Evolutionary conservation across 345 rosid species (phyloP).

Genomic region (Toxicodendron radicans): DNA sequence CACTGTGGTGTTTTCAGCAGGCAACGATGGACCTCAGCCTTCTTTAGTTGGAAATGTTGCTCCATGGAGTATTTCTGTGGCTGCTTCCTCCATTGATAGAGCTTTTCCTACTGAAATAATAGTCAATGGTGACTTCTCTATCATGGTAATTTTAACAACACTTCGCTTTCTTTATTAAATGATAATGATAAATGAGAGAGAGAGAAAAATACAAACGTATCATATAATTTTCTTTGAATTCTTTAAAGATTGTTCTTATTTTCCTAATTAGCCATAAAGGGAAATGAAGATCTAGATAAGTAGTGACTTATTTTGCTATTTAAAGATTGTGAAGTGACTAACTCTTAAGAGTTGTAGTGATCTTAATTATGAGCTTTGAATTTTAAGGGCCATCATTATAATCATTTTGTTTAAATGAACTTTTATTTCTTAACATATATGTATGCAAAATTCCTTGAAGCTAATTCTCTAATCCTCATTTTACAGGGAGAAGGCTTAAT

Average conservation of each 20-base stretch:
- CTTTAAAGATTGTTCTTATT: background rate
- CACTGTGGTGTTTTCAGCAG: slow-evolving; percentile 57
- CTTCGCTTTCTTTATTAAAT: too few relatives aligned
- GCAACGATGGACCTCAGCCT: slow-evolving; percentile 51
- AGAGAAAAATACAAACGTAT: too few relatives aligned
- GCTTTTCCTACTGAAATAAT: slow-evolving; percentile 42
- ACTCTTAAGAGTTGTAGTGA: background rate
- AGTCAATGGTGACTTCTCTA: slow-evolving; percentile 31
- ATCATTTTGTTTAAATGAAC: background rate
- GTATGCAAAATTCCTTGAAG: background rate
- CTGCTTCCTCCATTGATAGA: slow-evolving; percentile 61
- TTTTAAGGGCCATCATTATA: background rate
- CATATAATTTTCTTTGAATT: background rate
- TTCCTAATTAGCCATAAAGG: background rate
- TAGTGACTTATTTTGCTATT: background rate
- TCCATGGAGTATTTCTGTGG: slow-evolving; percentile 62
- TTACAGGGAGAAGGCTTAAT: slow-evolving; percentile 64
- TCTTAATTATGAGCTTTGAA: background rate
- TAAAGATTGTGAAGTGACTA: background rate
- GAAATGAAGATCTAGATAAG: background rate
- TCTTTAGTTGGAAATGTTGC: slow-evolving; percentile 48
- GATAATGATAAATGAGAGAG: too few relatives aligned
- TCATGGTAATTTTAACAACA: slow-evolving; percentile 36
- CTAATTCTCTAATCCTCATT: background rate
- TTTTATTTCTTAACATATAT: background rate